Percentiles rank a stretch among this genome's conserved stretches.
Evolutionary conservation across 768 basidiomycete genomes (phyloP).

Genomic region (Agaricus sinodeliciosus): DNA sequence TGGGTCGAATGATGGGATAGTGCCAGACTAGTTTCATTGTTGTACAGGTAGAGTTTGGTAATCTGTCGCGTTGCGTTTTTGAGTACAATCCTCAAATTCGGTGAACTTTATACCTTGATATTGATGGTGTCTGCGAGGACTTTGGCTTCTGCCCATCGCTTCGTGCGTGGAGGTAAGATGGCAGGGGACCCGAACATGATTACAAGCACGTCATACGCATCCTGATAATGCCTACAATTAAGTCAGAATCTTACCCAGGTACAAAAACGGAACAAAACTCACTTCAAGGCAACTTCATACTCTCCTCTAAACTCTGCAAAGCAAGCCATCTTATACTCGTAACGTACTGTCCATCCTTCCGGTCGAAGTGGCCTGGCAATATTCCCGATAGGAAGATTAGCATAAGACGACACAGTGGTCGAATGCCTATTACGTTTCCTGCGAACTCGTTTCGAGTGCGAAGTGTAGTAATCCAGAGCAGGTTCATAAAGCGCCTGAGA

Average conservation of each 20-base stretch:
- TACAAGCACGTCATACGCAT: slow-evolving; percentile 77
- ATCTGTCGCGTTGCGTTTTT: slow-evolving; percentile 42
- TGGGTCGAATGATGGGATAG: slow-evolving; percentile 82
- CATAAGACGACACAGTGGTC: slow-evolving; percentile 45
- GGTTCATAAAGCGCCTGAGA: slow-evolving; percentile 87
- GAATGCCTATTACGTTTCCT: slow-evolving; percentile 84
- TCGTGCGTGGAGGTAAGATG: slow-evolving; percentile 85
- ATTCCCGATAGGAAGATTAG: slow-evolving; percentile 39
- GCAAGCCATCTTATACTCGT: slow-evolving; percentile 96
- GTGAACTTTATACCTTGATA: slow-evolving; percentile 56
- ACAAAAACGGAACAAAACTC: slow-evolving; percentile 21
- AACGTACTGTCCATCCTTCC: slow-evolving; percentile 93
- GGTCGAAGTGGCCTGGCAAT: slow-evolving; percentile 60
- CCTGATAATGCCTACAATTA: slow-evolving; percentile 78
- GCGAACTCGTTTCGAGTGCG: slow-evolving; percentile 87
- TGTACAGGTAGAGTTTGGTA: slow-evolving; percentile 86
- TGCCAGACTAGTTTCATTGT: slow-evolving; percentile 76
- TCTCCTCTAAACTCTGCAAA: slow-evolving; percentile 95
- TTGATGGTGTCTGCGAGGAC: slow-evolving; percentile 93
- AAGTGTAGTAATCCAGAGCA: slow-evolving; percentile 88
- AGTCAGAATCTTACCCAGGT: slow-evolving; percentile 8
- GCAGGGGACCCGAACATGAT: slow-evolving; percentile 88
- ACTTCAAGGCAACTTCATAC: slow-evolving; percentile 90
- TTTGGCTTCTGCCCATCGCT: slow-evolving; percentile 98
- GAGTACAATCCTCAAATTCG: background rate